Percentiles rank a stretch among this genome's conserved stretches.
These are phyloP conservation scores for Linaria vulgaris DNA, from an alignment of 257 asterid species.

Conservation along the genomic window DNA sequence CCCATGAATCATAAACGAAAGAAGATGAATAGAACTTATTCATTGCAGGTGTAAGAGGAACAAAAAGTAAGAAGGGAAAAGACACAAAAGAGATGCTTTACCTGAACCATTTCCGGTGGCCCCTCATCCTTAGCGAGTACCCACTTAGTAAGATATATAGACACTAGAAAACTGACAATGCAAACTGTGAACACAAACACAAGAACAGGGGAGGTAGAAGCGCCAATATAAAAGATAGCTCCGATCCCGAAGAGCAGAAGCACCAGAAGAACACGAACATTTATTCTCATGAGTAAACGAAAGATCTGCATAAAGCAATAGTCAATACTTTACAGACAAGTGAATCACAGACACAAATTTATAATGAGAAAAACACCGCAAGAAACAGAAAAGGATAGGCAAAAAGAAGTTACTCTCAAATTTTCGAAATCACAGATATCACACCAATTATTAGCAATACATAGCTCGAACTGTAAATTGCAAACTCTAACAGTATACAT, in stretches of 20 bases:
- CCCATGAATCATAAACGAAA: slow-evolving; percentile 4
- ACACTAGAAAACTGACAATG: slow-evolving; percentile 68
- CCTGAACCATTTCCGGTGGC: slow-evolving; percentile 98
- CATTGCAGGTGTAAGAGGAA: background rate
- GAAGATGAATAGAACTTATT: background rate
- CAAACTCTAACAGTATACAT: slow-evolving; percentile 7
- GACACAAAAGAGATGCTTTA: slow-evolving; percentile 21
- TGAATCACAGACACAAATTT: slow-evolving; percentile 4
- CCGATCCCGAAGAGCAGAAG: slow-evolving; percentile 71
- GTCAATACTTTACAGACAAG: slow-evolving; percentile 21
- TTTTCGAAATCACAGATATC: background rate
- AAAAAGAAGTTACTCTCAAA: slow-evolving; percentile 1
- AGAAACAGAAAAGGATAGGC: background rate
- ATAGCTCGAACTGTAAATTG: background rate
- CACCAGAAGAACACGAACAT: slow-evolving; percentile 71
- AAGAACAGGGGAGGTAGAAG: slow-evolving; percentile 82
- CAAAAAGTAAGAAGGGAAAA: slow-evolving; percentile 25
- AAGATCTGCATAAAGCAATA: slow-evolving; percentile 60
- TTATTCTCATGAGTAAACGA: slow-evolving; percentile 79
- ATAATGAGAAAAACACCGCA: slow-evolving; percentile 5
- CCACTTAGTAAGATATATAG: slow-evolving; percentile 90
- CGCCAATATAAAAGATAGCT: slow-evolving; percentile 81
- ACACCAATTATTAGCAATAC: slow-evolving; percentile 16
- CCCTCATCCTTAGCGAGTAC: slow-evolving; percentile 97
- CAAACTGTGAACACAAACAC: slow-evolving; percentile 93